Conservation (phyloP, 169 alveolate species). For the Plasmodium ovale region DNA sequence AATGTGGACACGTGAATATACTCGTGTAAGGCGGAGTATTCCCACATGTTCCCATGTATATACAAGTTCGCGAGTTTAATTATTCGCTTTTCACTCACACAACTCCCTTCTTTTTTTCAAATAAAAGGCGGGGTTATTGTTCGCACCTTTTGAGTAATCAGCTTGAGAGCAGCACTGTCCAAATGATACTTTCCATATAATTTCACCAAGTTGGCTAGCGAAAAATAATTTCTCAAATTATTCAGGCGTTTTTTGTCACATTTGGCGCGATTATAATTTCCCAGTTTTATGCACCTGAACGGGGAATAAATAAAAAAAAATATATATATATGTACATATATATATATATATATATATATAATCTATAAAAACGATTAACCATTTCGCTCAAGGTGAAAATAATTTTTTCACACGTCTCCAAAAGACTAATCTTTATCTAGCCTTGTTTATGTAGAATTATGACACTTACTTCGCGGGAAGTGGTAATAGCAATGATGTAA, state of each 20-base stretch:
- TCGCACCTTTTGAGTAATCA: constrained; percentile 21
- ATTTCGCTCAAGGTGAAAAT: background rate
- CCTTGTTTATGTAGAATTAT: background rate
- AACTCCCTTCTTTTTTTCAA: background rate
- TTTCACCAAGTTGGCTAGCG: constrained; percentile 21
- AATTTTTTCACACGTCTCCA: background rate
- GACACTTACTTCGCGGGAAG: constrained; percentile 2
- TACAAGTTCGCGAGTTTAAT: background rate
- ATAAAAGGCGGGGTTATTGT: too few relatives aligned
- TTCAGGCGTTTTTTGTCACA: background rate
- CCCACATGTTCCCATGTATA: background rate
- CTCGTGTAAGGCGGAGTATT: background rate
- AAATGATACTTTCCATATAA: constrained; percentile 24
- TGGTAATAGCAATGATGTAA: constrained; percentile 28
- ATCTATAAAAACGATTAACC: background rate
- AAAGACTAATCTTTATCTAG: background rate
- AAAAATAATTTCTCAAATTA: constrained; percentile 23
- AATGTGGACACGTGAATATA: background rate
- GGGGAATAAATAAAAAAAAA: background rate
- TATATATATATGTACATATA: background rate
- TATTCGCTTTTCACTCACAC: background rate
- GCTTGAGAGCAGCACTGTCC: constrained; percentile 11
- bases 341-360: background rate
- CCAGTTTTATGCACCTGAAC: constrained; percentile 20
- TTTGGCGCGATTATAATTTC: constrained; percentile 25